Base-by-base conservation (phyloP, 495 filamentous ascomycete genomes). In the Aspergillus biplanus region DNA sequence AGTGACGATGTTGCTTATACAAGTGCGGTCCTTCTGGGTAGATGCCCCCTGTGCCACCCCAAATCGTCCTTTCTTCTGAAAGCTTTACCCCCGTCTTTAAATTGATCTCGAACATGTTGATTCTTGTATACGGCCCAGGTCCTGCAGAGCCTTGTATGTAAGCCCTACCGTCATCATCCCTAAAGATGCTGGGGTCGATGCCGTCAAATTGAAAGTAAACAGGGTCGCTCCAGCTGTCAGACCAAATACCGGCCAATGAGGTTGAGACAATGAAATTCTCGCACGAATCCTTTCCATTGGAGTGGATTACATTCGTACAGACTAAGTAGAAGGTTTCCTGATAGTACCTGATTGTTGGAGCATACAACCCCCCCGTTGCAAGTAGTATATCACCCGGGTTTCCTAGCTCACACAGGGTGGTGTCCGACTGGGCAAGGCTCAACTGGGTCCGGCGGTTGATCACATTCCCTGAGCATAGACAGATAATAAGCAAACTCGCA, bases 11-110 rank as follows among this genome's bases (percentile, higher is more conserved):
- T 4, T 31, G 33, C 7, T 35, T 35, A 27, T 59, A 59, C 5
- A 59, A 8, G 18, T 59, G 57, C 33, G 57, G 57, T 2, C 57
- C 57, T 13, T 59, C 57, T 5, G 57, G 44, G 33, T 37, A 35
- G 8, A 16, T 52, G 2, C 32, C 31, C 7, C 31, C 32, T 7
- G 31, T 21, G 4, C 57, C 57, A 32, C 15, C 32, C 57, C 46
- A 50, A 11, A 52, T 35, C 3, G 3, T 32, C 18, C 31, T 58
- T 47, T 46, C 37, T 18, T 46, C 16, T 12, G 55, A 58, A 21
- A 58, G 55, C 55, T 31, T 46, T 31, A 18, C 55, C 7, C 55
- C 55, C 1, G 15, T 58, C 18, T 27, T 13, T 2, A 59, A 7
- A n/a, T 59, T 27, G 13, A 59, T 21, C 27, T 59, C 47, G 32